These are phyloP conservation scores for Sparassis latifolia DNA, from an alignment of 1,284 basidiomycete species.

Conservation along the genomic window DNA sequence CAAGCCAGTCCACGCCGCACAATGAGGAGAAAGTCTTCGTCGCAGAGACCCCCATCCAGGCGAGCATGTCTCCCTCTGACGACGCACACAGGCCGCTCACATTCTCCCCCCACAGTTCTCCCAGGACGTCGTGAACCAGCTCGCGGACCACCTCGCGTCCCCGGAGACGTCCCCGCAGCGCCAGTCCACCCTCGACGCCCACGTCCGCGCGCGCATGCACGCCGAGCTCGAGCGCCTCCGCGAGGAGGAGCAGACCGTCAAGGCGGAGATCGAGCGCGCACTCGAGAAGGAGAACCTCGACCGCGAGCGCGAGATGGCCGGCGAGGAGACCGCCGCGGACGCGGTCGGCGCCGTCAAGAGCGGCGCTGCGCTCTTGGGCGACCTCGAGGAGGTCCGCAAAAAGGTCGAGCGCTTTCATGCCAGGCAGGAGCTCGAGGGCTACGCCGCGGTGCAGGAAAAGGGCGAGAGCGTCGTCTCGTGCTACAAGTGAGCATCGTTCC, in stretches of 20 bases:
- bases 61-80: constrained; percentile 23
- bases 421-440: constrained; percentile 47
- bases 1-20: constrained; percentile 54
- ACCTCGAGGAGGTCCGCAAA: constrained; percentile 62
- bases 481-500: constrained; percentile 52
- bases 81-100: constrained; percentile 2
- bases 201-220: constrained; percentile 61
- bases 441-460: constrained; percentile 49
- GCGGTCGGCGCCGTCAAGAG: constrained; percentile 44
- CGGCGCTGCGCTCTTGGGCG: constrained; percentile 56
- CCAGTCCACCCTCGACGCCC: constrained; percentile 64
- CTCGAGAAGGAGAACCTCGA: constrained; percentile 79
- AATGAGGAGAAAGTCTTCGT: constrained; percentile 53
- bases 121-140: constrained; percentile 66
- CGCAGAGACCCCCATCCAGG: constrained; percentile 60
- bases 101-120: constrained; percentile 49
- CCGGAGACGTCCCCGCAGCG: constrained; percentile 55
- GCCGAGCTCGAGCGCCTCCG: constrained; percentile 56
- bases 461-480: constrained; percentile 62
- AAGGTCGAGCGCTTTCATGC: constrained; percentile 72
- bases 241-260: constrained; percentile 59
- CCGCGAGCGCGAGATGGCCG: constrained; percentile 51
- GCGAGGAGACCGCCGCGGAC: constrained; percentile 26
- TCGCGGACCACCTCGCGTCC: constrained; percentile 55
- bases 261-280: constrained; percentile 59